Evolutionary conservation across 1,139 yeast genomes (phyloP).

Genomic region (Pichia sp.): DNA sequence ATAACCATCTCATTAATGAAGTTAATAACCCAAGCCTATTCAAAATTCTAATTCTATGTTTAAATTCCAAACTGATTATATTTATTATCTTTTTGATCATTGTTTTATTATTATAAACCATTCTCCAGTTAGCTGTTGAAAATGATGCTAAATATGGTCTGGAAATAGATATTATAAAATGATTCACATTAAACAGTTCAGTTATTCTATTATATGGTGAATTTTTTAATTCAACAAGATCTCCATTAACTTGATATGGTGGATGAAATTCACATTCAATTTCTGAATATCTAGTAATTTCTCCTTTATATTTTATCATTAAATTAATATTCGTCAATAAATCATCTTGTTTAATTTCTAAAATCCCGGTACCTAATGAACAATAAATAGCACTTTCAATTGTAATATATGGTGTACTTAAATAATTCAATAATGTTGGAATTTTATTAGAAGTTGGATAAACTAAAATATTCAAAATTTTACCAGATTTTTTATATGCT

Average conservation of each 20-base stretch:
- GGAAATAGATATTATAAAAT: slow-evolving; percentile 82
- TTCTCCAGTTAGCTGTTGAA: slow-evolving; percentile 75
- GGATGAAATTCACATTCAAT: slow-evolving; percentile 32
- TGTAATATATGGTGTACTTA: slow-evolving; percentile 90
- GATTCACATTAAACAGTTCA: slow-evolving; percentile 89
- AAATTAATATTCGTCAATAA: slow-evolving; percentile 40
- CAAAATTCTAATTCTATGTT: slow-evolving; percentile 75
- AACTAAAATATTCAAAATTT: slow-evolving; percentile 78
- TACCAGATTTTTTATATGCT: slow-evolving; percentile 79
- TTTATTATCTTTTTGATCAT: slow-evolving; percentile 36
- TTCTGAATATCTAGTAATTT: slow-evolving; percentile 21
- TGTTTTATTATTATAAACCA: slow-evolving; percentile 33
- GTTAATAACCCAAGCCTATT: slow-evolving; percentile 75
- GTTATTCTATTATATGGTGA: slow-evolving; percentile 69
- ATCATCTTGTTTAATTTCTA: slow-evolving; percentile 27
- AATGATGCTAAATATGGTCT: slow-evolving; percentile 91
- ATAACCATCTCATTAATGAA: slow-evolving; percentile 62
- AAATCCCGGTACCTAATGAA: slow-evolving; percentile 63
- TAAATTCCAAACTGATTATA: slow-evolving; percentile 59
- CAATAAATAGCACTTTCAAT: slow-evolving; percentile 78
- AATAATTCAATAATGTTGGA: slow-evolving; percentile 80
- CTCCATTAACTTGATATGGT: slow-evolving; percentile 35
- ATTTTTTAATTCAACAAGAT: slow-evolving; percentile 11
- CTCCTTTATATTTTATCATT: slow-evolving; percentile 62
- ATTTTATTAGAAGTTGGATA: slow-evolving; percentile 72